Evolutionary conservation across 805 yeast genomes (phyloP).

Genomic region (Lipomyces japonicus): DNA sequence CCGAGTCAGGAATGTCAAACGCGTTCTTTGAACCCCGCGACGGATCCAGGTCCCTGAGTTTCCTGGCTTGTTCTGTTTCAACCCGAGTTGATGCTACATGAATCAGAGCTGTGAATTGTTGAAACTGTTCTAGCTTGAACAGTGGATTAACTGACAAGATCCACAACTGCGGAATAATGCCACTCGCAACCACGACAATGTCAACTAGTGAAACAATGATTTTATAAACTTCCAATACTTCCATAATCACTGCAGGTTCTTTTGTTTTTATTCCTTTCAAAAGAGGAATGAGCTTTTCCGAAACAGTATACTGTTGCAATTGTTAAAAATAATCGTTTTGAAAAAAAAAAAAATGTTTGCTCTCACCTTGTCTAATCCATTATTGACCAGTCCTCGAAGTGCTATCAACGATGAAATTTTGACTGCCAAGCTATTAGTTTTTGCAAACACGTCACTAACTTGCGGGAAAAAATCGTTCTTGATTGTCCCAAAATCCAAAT

Average conservation of each 20-base stretch:
- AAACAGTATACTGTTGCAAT: constrained; percentile 46
- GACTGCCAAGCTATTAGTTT: constrained; percentile 78
- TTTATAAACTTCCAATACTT: constrained; percentile 46
- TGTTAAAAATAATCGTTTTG: background rate
- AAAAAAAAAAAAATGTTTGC: background rate
- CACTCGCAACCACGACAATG: constrained; percentile 51
- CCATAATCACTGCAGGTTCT: constrained; percentile 58
- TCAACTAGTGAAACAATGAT: constrained; percentile 40
- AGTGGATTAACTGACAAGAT: constrained; percentile 47
- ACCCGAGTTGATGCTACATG: constrained; percentile 44
- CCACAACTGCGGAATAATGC: constrained; percentile 54
- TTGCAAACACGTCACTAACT: constrained; percentile 67
- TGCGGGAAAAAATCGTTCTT: constrained; percentile 74
- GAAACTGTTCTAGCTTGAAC: constrained; percentile 44
- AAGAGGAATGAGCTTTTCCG: constrained; percentile 78
- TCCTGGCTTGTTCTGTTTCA: constrained; percentile 44
- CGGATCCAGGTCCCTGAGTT: constrained; percentile 30
- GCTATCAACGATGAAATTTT: constrained; percentile 64
- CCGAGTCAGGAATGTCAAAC: constrained; percentile 8
- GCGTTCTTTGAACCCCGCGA: background rate
- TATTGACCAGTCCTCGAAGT: constrained; percentile 55
- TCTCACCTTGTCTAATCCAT: constrained; percentile 55
- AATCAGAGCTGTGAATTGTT: constrained; percentile 41
- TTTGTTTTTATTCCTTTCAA: constrained; percentile 71
- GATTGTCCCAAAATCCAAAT: constrained; percentile 63